phyloP scores from a whole-genome alignment of 1,284 basidiomycete genomes.

The Papiliotrema laurentii region DNA sequence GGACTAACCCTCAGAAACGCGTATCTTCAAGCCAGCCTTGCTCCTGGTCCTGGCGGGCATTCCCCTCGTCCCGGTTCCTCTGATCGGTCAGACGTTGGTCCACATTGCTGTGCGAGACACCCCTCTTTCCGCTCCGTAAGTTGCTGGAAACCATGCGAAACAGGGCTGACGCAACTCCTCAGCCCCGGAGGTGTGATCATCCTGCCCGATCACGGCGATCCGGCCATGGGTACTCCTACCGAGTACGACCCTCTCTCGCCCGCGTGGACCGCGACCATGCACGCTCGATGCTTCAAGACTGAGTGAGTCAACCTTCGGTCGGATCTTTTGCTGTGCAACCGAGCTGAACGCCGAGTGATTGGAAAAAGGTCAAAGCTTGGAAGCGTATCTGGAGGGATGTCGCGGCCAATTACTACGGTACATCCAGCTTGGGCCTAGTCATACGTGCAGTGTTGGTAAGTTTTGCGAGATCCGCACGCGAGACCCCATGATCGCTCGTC shows the following conservation, averaged over 20 bases:
- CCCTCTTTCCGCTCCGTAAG: neutral
- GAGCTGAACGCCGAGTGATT: neutral
- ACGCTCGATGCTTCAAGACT: neutral
- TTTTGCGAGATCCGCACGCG: neutral
- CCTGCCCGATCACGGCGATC: constrained; percentile 7
- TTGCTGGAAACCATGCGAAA: neutral
- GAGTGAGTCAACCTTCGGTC: neutral
- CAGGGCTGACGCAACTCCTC: neutral
- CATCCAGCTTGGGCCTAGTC: neutral
- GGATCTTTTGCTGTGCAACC: too few relatives aligned
- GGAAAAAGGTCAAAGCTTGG: neutral
- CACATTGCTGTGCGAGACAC: neutral
- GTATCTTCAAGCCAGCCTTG: constrained; percentile 1
- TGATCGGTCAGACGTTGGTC: constrained; percentile 7
- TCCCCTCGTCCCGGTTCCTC: constrained; percentile 7
- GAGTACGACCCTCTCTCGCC: constrained; percentile 8
- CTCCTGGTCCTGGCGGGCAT: constrained; percentile 9
- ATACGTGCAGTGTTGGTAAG: neutral
- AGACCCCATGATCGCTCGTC: too few relatives aligned
- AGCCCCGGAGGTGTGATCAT: constrained; percentile 8
- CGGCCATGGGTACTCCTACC: neutral
- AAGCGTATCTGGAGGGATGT: neutral
- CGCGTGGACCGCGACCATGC: neutral
- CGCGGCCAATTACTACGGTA: neutral
- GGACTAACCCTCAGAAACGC: neutral